These are phyloP conservation scores for Phialocephala subalpina DNA, from an alignment of 2,329 filamentous ascomycete species.

Conservation along the genomic window DNA sequence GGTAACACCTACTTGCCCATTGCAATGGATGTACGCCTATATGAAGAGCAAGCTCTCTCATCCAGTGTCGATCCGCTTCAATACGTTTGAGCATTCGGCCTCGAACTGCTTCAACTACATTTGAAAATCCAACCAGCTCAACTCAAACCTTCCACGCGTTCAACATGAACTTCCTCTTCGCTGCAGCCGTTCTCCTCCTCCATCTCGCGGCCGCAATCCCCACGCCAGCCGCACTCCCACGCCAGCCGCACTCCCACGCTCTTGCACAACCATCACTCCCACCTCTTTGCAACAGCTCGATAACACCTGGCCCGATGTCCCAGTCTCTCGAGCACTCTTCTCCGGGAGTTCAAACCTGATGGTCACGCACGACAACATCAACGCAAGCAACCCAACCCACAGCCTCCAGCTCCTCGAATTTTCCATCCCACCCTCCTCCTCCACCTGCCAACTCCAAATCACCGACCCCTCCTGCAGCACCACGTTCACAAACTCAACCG, in stretches of 20 bases:
- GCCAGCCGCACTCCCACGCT: slow-evolving; percentile 12
- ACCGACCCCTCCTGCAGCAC: slow-evolving; percentile 10
- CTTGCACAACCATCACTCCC: slow-evolving; percentile 26
- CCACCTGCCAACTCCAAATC: slow-evolving; percentile 27
- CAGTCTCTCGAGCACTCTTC: background rate
- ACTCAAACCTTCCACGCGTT: background rate
- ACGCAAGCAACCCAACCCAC: slow-evolving; percentile 11
- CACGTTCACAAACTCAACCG: background rate
- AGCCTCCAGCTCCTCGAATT: slow-evolving; percentile 27
- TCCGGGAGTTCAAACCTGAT: background rate
- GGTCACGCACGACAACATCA: slow-evolving; percentile 11
- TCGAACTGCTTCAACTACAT: too few species aligned
- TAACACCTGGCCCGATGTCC: slow-evolving; percentile 16
- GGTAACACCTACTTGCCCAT: background rate
- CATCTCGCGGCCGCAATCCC: slow-evolving; percentile 12
- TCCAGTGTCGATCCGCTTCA: background rate
- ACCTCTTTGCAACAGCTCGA: slow-evolving; percentile 13
- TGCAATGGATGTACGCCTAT: background rate
- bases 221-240: slow-evolving; percentile 14
- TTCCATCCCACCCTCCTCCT: slow-evolving; percentile 17
- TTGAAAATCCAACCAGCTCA: background rate
- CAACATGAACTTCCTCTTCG: background rate
- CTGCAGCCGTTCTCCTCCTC: background rate
- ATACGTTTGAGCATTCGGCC: background rate
- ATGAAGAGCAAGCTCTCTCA: background rate